Percentiles rank a stretch among this genome's conserved stretches.
These are phyloP conservation scores for Dalbergia cochinchinensis DNA, from an alignment of 306 rosid species.

Conservation along the genomic window DNA sequence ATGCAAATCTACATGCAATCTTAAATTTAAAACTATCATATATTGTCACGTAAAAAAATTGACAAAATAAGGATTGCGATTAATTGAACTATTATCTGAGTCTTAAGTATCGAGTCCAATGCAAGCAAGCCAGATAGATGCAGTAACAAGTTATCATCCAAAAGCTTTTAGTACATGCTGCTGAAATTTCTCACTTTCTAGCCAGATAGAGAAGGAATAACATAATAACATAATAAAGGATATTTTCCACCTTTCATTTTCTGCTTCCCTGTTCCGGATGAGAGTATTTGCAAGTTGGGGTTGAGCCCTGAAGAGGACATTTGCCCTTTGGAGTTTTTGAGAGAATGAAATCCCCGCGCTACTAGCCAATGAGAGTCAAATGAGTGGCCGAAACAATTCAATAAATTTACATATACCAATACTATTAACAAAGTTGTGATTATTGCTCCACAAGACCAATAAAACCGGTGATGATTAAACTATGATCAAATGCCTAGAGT, in stretches of 20 bases:
- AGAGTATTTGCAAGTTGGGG: background rate
- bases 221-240: no score
- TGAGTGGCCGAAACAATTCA: background rate
- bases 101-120: no score
- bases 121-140: no score
- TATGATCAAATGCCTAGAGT: background rate
- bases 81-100: no score
- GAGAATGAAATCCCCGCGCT: background rate
- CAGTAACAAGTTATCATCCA: no score
- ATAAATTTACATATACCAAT: background rate
- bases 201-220: no score
- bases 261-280: background rate
- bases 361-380: slow-evolving; percentile 27
- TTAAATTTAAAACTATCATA: no score
- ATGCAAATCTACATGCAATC: no score
- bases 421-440: background rate
- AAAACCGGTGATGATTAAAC: background rate
- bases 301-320: background rate
- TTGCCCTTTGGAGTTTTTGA: slow-evolving; percentile 7
- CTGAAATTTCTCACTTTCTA: no score
- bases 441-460: background rate
- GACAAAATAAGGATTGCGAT: no score
- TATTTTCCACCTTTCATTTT: background rate
- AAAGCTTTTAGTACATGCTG: no score
- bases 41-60: no score